Conservation (phyloP, 495 filamentous ascomycete genomes). For the Lasiosphaeria miniovina region DNA sequence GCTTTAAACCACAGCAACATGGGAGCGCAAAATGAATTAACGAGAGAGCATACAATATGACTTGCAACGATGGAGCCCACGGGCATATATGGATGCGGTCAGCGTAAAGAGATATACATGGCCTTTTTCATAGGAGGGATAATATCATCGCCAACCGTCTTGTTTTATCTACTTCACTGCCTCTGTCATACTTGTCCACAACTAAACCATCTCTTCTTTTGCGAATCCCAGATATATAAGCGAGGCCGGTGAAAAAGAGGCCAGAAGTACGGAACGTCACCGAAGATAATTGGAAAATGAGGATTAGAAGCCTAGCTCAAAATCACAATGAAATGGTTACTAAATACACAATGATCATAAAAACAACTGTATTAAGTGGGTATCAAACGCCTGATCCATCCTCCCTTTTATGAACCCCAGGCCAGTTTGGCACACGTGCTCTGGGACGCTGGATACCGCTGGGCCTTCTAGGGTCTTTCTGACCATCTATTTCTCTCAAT, state of each 20-base stretch:
- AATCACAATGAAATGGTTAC: not conserved
- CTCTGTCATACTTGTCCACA: too few relatives aligned
- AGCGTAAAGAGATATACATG: too few relatives aligned
- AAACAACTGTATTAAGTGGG: slow-evolving; percentile 2
- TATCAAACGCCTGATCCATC: not conserved
- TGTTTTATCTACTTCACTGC: too few relatives aligned
- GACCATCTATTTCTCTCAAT: not conserved
- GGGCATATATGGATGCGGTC: too few relatives aligned
- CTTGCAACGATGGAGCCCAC: too few relatives aligned
- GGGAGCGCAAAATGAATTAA: too few relatives aligned
- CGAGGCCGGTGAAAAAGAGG: too few relatives aligned
- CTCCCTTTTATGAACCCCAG: not conserved
- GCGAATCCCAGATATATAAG: too few relatives aligned
- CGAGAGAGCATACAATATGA: too few relatives aligned
- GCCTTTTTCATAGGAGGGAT: too few relatives aligned
- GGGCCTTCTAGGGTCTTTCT: not conserved
- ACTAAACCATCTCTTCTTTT: too few relatives aligned
- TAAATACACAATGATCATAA: not conserved
- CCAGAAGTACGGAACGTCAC: not conserved
- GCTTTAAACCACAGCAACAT: not conserved
- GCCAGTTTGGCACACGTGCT: not conserved
- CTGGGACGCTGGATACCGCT: not conserved
- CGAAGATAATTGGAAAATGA: not conserved
- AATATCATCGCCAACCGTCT: too few relatives aligned
- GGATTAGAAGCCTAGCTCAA: not conserved